Evolutionary conservation across 805 yeast species (phyloP).

Genomic region (Nakazawaea peltata): DNA sequence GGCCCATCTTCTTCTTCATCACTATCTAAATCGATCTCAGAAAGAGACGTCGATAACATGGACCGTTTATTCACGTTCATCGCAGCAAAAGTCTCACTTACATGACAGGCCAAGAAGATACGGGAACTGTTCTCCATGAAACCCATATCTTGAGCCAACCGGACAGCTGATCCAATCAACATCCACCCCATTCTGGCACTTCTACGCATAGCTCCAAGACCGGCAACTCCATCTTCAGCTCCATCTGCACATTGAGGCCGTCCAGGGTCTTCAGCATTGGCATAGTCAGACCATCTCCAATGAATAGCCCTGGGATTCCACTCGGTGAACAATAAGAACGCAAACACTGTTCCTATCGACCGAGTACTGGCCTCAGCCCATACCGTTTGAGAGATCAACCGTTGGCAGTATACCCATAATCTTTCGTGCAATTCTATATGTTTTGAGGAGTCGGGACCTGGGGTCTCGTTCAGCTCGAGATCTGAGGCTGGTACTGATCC

Average conservation of each 20-base stretch:
- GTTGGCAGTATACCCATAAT: slow-evolving; percentile 79
- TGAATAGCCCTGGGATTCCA: slow-evolving; percentile 97
- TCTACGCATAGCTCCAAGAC: slow-evolving; percentile 77
- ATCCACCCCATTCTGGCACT: slow-evolving; percentile 91
- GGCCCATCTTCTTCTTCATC: slow-evolving; percentile 28
- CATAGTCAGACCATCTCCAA: slow-evolving; percentile 81
- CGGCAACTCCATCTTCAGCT: slow-evolving; percentile 47
- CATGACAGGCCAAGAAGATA: slow-evolving; percentile 75
- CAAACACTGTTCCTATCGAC: slow-evolving; percentile 78
- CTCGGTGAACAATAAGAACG: slow-evolving; percentile 80
- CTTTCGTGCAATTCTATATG: slow-evolving; percentile 67
- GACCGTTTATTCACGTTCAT: slow-evolving; percentile 74
- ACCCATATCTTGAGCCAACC: slow-evolving; percentile 83
- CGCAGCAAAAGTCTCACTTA: slow-evolving; percentile 76
- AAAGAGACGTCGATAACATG: slow-evolving; percentile 64
- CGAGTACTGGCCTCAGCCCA: slow-evolving; percentile 93
- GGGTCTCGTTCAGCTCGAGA: slow-evolving; percentile 19
- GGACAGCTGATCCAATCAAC: slow-evolving; percentile 80
- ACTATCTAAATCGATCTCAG: slow-evolving; percentile 52
- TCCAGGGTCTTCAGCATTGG: slow-evolving; percentile 29
- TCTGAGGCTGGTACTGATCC: neutral
- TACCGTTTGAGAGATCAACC: slow-evolving; percentile 73
- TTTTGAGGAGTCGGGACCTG: slow-evolving; percentile 24
- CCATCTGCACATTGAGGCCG: slow-evolving; percentile 13
- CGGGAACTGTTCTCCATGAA: slow-evolving; percentile 66